phyloP scores from a whole-genome alignment of 2,329 filamentous ascomycete genomes.

The Trichothecium roseum region DNA sequence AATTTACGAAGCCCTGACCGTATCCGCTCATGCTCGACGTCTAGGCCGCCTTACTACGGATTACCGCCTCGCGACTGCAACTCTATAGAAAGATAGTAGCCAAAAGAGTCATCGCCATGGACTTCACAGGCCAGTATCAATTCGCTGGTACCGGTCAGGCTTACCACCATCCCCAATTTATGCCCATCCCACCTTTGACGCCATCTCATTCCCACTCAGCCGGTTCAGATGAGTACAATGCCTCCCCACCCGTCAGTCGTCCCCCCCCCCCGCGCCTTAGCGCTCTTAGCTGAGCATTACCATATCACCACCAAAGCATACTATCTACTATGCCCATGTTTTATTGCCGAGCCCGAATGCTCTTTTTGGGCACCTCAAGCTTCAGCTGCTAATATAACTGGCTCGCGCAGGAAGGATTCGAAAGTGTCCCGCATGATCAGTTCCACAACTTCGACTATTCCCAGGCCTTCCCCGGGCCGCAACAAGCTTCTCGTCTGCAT shows the following conservation, averaged over 20 bases:
- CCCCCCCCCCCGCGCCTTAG: slow-evolving; percentile 16
- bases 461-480: slow-evolving; percentile 26
- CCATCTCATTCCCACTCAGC: slow-evolving; percentile 45
- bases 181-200: slow-evolving; percentile 42
- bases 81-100: too few species aligned
- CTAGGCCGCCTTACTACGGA: too few species aligned
- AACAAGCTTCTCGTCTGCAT: slow-evolving; percentile 12
- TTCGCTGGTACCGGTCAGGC: slow-evolving; percentile 26
- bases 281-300: slow-evolving; percentile 24
- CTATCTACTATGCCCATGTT: neutral
- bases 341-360: too few species aligned
- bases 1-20: too few species aligned
- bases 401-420: slow-evolving; percentile 38
- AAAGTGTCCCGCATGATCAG: slow-evolving; percentile 26
- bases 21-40: too few species aligned
- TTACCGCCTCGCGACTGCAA: too few species aligned
- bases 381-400: neutral
- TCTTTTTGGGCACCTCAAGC: slow-evolving; percentile 1
- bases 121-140: slow-evolving; percentile 37
- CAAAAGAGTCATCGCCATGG: slow-evolving; percentile 26
- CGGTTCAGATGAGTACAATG: slow-evolving; percentile 42
- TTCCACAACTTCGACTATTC: slow-evolving; percentile 36
- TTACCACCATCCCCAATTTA: slow-evolving; percentile 43
- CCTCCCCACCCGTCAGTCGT: slow-evolving; percentile 43
- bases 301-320: slow-evolving; percentile 10